These are phyloP conservation scores for Oryza officinalis DNA, from an alignment of 176 grass and related monocot genomes.

Conservation along the genomic window DNA sequence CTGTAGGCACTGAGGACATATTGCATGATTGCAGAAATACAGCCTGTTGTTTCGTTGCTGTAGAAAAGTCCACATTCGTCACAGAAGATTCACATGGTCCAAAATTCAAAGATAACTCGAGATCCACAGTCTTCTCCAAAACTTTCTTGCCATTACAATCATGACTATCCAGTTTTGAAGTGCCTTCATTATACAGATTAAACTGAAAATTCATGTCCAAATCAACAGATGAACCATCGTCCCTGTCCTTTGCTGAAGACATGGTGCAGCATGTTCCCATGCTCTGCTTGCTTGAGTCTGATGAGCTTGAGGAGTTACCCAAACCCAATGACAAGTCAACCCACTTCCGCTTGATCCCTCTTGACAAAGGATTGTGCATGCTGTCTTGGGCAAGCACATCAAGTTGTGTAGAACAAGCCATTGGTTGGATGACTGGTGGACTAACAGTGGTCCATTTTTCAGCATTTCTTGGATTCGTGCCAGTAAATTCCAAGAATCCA, in stretches of 20 bases:
- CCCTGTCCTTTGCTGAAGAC: constrained; percentile 62
- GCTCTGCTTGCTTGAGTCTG: constrained; percentile 64
- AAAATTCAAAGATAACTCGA: constrained; percentile 60
- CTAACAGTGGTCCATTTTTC: constrained; percentile 26
- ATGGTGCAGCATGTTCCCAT: constrained; percentile 51
- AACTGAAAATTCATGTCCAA: constrained; percentile 60
- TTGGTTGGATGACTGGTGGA: constrained; percentile 19
- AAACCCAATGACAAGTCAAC: constrained; percentile 54
- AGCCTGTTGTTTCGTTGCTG: constrained; percentile 15
- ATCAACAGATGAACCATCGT: constrained; percentile 38
- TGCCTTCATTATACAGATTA: constrained; percentile 48
- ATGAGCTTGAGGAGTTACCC: constrained; percentile 53
- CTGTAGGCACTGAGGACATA: constrained; percentile 37
- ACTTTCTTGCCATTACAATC: constrained; percentile 29
- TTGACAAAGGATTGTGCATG: constrained; percentile 24
- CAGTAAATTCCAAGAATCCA: constrained; percentile 23
- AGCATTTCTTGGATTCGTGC: constrained; percentile 18
- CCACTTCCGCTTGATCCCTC: constrained; percentile 61
- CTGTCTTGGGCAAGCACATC: constrained; percentile 35
- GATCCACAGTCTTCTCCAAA: constrained; percentile 41
- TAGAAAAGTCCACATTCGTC: constrained; percentile 38
- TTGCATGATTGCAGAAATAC: constrained; percentile 31
- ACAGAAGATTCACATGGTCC: constrained; percentile 67
- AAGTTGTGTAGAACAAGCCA: constrained; percentile 16
- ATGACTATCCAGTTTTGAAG: constrained; percentile 19